These are phyloP conservation scores for Aureobasidium sp. DNA, from an alignment of 2,329 filamentous ascomycete genomes.

Conservation along the genomic window DNA sequence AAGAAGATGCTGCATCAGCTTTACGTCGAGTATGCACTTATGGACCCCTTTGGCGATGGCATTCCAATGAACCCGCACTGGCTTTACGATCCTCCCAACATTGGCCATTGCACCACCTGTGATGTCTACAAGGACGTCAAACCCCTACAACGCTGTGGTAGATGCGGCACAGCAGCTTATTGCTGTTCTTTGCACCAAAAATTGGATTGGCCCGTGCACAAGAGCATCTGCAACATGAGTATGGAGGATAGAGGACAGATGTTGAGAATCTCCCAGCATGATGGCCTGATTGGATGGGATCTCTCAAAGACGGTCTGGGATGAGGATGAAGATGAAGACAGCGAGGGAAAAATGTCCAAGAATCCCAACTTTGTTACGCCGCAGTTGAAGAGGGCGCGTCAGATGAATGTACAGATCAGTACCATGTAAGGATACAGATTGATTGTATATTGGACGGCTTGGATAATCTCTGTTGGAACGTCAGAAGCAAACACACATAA, in stretches of 20 bases:
- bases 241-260: constrained; percentile 19
- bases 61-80: constrained; percentile 19
- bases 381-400: not conserved
- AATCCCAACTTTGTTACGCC: not conserved
- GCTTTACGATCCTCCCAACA: constrained; percentile 16
- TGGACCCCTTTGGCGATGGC: constrained; percentile 18
- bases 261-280: constrained; percentile 15
- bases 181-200: constrained; percentile 17
- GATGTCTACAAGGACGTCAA: not conserved
- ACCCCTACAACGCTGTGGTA: constrained; percentile 15
- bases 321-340: not conserved
- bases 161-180: constrained; percentile 20
- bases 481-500: no score
- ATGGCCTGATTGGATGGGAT: constrained; percentile 15
- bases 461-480: not conserved
- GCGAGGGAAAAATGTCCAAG: not conserved
- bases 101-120: constrained; percentile 16
- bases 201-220: constrained; percentile 19
- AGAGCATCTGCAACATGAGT: constrained; percentile 17
- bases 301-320: not conserved
- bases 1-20: constrained; percentile 16
- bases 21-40: constrained; percentile 16
- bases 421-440: not conserved
- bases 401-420: not conserved
- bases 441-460: not conserved